Evolutionary conservation across 495 filamentous ascomycete species (phyloP).

Genomic region (Penicillium cosmopolitanum): DNA sequence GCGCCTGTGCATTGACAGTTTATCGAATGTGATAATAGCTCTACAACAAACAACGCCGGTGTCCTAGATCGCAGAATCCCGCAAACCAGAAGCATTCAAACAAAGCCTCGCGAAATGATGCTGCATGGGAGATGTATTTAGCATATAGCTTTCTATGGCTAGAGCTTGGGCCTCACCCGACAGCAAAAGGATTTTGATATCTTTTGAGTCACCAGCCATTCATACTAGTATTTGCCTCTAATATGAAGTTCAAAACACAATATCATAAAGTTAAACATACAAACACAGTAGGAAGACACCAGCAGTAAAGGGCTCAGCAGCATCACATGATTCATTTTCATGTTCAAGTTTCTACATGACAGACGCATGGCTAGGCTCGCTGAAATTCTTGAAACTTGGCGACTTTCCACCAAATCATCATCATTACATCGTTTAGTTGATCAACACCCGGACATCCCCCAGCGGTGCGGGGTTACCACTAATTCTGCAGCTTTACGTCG

Average conservation of each 20-base stretch:
- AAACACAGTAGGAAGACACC: background rate
- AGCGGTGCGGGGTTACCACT: background rate
- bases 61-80: background rate
- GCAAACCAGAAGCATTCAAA: background rate
- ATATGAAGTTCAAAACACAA: too few species aligned
- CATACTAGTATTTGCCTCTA: too few species aligned
- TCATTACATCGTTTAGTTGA: background rate
- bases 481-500: conserved; percentile 9
- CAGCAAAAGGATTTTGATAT: too few species aligned
- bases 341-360: background rate
- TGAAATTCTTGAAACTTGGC: background rate
- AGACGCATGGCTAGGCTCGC: background rate
- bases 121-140: background rate
- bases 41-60: too few species aligned
- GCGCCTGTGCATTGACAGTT: too few species aligned
- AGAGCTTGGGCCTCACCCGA: background rate
- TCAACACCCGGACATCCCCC: background rate
- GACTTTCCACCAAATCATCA: conserved; percentile 1
- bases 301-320: background rate
- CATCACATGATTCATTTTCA: background rate
- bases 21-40: too few species aligned
- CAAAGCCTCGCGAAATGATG: background rate
- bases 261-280: background rate
- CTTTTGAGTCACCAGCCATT: too few species aligned
- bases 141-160: background rate